A percentile compares a stretch with the other conserved stretches of the same genome.
Evolutionary conservation across 169 alveolate species (phyloP).

Genomic region (Eimeria acervulina): DNA sequence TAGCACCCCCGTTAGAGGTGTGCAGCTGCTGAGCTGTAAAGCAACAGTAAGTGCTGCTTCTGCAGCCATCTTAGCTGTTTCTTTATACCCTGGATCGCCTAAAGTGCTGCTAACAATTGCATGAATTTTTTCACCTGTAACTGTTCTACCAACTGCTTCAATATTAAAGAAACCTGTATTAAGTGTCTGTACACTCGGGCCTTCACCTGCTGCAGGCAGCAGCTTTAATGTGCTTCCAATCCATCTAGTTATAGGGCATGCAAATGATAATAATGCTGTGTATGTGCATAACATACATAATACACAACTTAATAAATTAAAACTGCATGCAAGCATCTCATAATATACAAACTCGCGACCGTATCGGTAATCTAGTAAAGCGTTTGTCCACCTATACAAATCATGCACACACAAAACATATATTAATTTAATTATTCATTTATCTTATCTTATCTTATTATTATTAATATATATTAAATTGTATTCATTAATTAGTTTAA

Average conservation of each 20-base stretch:
- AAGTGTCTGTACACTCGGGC: slow-evolving; percentile 33
- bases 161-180: slow-evolving; percentile 34
- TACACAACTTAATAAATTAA: background rate
- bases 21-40: background rate
- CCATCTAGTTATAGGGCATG: background rate
- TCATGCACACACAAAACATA: background rate
- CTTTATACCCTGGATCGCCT: slow-evolving; percentile 82
- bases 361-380: slow-evolving; percentile 25
- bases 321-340: slow-evolving; percentile 15
- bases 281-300: background rate
- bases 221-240: background rate
- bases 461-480: too few species aligned
- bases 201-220: slow-evolving; percentile 65
- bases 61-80: slow-evolving; percentile 72
- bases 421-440: too few species aligned
- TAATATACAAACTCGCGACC: slow-evolving; percentile 64
- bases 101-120: slow-evolving; percentile 7
- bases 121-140: background rate
- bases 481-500: background rate
- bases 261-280: background rate
- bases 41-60: slow-evolving; percentile 73
- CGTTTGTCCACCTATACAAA: slow-evolving; percentile 68
- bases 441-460: too few species aligned
- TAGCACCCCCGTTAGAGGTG: background rate
- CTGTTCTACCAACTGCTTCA: slow-evolving; percentile 47